Evolutionary conservation across 352 stramenopile species (phyloP), one percentile per base, ranked within the genome.

Genomic region (Globisporangium ultimum): DNA sequence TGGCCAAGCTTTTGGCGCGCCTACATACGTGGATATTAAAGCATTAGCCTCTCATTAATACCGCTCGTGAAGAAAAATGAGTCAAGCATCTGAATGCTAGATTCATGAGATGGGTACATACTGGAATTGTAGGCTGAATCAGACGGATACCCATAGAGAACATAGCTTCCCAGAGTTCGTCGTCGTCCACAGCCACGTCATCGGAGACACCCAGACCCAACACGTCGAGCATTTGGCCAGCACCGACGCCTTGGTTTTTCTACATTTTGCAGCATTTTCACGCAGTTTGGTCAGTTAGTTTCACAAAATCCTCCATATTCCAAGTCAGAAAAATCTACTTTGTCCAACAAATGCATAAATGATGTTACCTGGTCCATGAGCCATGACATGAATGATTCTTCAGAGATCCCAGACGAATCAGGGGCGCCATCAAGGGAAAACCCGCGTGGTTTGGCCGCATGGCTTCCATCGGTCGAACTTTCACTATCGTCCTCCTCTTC

Each of bases 131-230:
- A 15, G 84, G 82, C 55, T 88, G 80, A 49, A 93, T 87, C 14
- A 93, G 70, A 20, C 82, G 81, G 52, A 93, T 85, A 9, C 84
- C 84, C 84, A 93, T 93, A 11, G 84, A 89, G 24, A 93, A 69
- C 70, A 93, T 91, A 17, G 80, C 82, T 71, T 91, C 79, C 84
- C 84, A 93, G 17, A 93, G 64, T 56, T 93, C 84, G 34, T 91
- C 82, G 28, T 93, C 84, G 51, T 91, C 84, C 53, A 93, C 64
- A 1, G 77, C 84, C 12, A 87, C 69, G 46, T 80, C 82, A 13
- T 93, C 84, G n/a, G 82, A 87, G 18, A 93, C 80, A 20, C 84
- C 80, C 10, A 93, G 60, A 4, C 84, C 84, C n/a, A 93, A 62
- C 14, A 76, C 74, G 61, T 93, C 84, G 12, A 93, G 71, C 80